Conservation (phyloP, 1,284 basidiomycete genomes). For the Chalciporus piperatoides region DNA sequence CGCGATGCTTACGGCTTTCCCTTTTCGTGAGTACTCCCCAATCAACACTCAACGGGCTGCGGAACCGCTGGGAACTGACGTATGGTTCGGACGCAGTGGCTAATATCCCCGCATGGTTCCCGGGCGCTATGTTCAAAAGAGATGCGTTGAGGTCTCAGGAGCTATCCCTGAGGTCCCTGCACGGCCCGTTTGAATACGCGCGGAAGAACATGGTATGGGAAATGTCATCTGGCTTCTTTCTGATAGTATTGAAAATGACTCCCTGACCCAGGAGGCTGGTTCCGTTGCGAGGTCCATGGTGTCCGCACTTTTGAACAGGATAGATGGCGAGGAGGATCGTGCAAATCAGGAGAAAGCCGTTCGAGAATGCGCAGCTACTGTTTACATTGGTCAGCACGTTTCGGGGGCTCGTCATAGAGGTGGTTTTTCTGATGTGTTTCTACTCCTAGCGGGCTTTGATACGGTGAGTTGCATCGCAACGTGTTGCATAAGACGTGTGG, state of each 20-base stretch:
- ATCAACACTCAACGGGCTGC: not conserved
- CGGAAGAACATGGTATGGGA: slow-evolving; percentile 26
- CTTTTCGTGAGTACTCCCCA: slow-evolving; percentile 22
- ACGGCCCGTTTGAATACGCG: slow-evolving; percentile 30
- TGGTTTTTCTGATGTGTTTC: not conserved
- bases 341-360: slow-evolving; percentile 22
- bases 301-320: slow-evolving; percentile 25
- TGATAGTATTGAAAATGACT: slow-evolving; percentile 1
- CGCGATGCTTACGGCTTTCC: slow-evolving; percentile 31
- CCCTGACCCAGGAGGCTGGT: slow-evolving; percentile 21
- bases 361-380: slow-evolving; percentile 32
- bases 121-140: slow-evolving; percentile 29
- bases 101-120: slow-evolving; percentile 30
- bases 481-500: not conserved
- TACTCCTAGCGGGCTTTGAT: slow-evolving; percentile 31
- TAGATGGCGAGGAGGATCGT: slow-evolving; percentile 16
- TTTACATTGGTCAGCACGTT: slow-evolving; percentile 23
- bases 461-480: slow-evolving; percentile 14
- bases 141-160: slow-evolving; percentile 28
- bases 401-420: not conserved
- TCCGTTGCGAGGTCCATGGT: slow-evolving; percentile 32
- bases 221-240: not conserved
- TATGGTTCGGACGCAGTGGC: slow-evolving; percentile 16
- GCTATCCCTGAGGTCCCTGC: slow-evolving; percentile 20
- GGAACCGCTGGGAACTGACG: slow-evolving; percentile 1